phyloP scores from a whole-genome alignment of 179 eudicot genomes.

The Silene coronaria region DNA sequence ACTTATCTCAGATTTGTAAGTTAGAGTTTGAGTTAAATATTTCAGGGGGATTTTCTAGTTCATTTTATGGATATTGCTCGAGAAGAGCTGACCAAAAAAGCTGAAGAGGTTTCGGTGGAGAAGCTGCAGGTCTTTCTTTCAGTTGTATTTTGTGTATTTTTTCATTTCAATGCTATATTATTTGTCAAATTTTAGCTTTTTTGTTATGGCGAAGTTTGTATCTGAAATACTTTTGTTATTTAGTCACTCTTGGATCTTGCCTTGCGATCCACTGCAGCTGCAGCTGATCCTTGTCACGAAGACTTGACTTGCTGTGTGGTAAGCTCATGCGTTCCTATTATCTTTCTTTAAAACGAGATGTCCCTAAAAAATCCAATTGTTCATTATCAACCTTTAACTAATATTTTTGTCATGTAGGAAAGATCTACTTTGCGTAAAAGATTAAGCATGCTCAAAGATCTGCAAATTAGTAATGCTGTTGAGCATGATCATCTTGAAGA shows the following conservation, averaged over 20 bases:
- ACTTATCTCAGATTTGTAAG: neutral
- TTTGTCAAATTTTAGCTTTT: neutral
- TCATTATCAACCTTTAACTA: slow-evolving; percentile 10
- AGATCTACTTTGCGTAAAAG: slow-evolving; percentile 67
- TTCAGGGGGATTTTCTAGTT: slow-evolving; percentile 94
- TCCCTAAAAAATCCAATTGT: neutral
- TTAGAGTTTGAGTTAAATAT: slow-evolving; percentile 3
- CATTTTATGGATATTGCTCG: slow-evolving; percentile 98
- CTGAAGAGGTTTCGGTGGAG: slow-evolving; percentile 83
- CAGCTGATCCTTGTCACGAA: slow-evolving; percentile 93
- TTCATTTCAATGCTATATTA: slow-evolving; percentile 2
- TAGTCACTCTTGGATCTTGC: slow-evolving; percentile 98
- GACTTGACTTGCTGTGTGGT: slow-evolving; percentile 92
- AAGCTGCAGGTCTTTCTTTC: slow-evolving; percentile 72
- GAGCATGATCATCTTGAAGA: slow-evolving; percentile 56
- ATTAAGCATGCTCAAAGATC: slow-evolving; percentile 79
- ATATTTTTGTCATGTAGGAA: slow-evolving; percentile 49
- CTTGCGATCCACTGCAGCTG: slow-evolving; percentile 92
- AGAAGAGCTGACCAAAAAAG: slow-evolving; percentile 74
- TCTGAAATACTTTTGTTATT: slow-evolving; percentile 20
- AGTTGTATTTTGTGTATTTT: slow-evolving; percentile 4
- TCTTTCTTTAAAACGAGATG: neutral
- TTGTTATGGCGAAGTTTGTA: neutral
- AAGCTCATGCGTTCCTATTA: slow-evolving; percentile 26
- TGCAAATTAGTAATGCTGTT: slow-evolving; percentile 48